These are phyloP conservation scores for Epichloe brachyelytri DNA, from an alignment of 2,329 filamentous ascomycete genomes.

Conservation along the genomic window DNA sequence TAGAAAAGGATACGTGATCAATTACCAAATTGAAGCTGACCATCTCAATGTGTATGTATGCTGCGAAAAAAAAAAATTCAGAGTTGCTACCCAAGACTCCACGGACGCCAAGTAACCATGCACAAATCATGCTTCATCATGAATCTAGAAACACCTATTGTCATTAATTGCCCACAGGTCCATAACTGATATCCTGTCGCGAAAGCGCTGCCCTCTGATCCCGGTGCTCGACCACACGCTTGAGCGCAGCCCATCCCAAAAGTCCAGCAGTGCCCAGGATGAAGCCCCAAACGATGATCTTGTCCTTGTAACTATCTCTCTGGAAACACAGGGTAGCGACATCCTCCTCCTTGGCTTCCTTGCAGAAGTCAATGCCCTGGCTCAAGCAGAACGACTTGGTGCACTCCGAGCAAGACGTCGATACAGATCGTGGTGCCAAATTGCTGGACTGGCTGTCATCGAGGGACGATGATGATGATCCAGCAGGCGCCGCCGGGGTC, in stretches of 20 bases:
- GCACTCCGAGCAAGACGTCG: conserved; percentile 44
- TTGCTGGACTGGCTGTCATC: background rate
- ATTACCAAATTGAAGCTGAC: background rate
- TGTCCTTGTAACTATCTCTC: conserved; percentile 53
- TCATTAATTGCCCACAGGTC: conserved; percentile 8
- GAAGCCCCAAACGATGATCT: conserved; percentile 53
- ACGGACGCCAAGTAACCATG: background rate
- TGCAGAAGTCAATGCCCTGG: conserved; percentile 49
- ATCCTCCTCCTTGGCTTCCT: conserved; percentile 47
- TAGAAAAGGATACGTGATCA: background rate
- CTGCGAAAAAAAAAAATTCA: background rate
- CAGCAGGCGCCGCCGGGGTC: background rate
- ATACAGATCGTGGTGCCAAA: conserved; percentile 21
- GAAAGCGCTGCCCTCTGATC: conserved; percentile 18
- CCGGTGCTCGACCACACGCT: conserved; percentile 31
- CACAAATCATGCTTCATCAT: background rate
- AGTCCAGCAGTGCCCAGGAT: conserved; percentile 45
- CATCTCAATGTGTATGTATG: background rate
- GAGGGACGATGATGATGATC: background rate
- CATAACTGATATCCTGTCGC: conserved; percentile 17
- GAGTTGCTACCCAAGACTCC: background rate
- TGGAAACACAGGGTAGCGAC: conserved; percentile 53
- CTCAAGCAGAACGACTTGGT: conserved; percentile 52
- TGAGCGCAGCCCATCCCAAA: conserved; percentile 45
- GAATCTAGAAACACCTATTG: background rate